Conservation (phyloP, 139 green algal species). For the Picochlorum sp. region DNA sequence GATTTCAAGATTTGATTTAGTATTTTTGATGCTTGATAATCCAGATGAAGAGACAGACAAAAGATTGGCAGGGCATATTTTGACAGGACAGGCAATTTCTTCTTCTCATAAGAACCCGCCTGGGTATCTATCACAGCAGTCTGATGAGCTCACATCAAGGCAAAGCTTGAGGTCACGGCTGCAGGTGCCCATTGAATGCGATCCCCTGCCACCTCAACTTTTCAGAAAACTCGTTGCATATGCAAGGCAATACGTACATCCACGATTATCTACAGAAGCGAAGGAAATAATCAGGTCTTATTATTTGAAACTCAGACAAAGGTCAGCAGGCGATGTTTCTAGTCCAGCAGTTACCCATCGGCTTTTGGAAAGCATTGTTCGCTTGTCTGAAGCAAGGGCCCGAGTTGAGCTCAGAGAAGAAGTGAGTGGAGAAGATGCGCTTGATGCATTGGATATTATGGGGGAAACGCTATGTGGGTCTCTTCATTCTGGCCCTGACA, state of each 20-base stretch:
- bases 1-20: slow-evolving; percentile 87
- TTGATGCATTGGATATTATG: slow-evolving; percentile 71
- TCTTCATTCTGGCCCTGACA: slow-evolving; percentile 16
- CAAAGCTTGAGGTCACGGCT: no score
- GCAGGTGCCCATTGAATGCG: slow-evolving; percentile 5
- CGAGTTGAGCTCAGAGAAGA: slow-evolving; percentile 64
- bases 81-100: no score
- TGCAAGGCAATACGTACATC: slow-evolving; percentile 63
- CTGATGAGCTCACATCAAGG: no score
- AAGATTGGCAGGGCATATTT: slow-evolving; percentile 75
- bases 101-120: no score
- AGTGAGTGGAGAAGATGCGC: slow-evolving; percentile 56
- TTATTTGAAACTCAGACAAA: slow-evolving; percentile 19
- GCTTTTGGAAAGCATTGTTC: slow-evolving; percentile 85
- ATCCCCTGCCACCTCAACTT: slow-evolving; percentile 54
- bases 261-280: slow-evolving; percentile 39
- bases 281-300: slow-evolving; percentile 15
- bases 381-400: slow-evolving; percentile 80
- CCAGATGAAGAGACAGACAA: slow-evolving; percentile 66
- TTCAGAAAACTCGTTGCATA: slow-evolving; percentile 89
- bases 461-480: slow-evolving; percentile 41
- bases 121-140: no score
- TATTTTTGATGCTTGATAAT: slow-evolving; percentile 84
- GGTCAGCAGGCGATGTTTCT: slow-evolving; percentile 1
- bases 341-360: slow-evolving; percentile 34